Percentiles rank a stretch among this genome's conserved stretches.
These are phyloP conservation scores for Neonectria punicea DNA, from an alignment of 2,329 filamentous ascomycete species.

Conservation along the genomic window DNA sequence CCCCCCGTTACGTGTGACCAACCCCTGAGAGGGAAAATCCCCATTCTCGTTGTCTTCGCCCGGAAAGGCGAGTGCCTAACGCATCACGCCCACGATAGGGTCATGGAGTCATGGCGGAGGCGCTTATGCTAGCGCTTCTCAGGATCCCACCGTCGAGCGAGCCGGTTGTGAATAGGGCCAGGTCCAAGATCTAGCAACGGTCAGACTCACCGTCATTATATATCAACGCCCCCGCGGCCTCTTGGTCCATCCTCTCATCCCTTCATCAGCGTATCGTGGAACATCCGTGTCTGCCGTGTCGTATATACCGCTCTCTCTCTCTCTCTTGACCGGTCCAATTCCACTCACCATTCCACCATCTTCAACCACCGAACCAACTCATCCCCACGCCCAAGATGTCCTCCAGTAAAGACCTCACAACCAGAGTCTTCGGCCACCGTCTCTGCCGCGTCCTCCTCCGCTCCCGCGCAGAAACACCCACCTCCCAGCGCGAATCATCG, in stretches of 20 bases:
- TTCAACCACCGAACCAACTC: too few relatives aligned
- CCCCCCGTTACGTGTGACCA: background rate
- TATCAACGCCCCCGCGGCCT: background rate
- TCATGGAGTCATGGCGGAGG: background rate
- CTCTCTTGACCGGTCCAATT: background rate
- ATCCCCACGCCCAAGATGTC: background rate
- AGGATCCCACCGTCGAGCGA: background rate
- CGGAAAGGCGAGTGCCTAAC: background rate
- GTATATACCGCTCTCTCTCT: background rate
- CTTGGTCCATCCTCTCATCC: background rate
- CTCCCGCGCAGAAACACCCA: background rate
- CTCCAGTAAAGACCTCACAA: slow-evolving; percentile 4
- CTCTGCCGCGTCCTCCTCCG: slow-evolving; percentile 10
- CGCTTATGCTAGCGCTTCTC: background rate
- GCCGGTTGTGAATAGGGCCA: background rate
- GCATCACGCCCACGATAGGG: background rate
- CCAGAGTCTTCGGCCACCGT: slow-evolving; percentile 12
- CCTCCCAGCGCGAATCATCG: background rate
- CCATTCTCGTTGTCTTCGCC: background rate
- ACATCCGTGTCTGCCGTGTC: background rate
- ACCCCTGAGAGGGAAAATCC: background rate
- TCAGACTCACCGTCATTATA: background rate
- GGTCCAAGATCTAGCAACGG: background rate
- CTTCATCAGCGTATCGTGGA: background rate
- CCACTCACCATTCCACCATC: background rate